Base-by-base conservation (phyloP, 495 filamentous ascomycete species). In the Lasiosphaeris hirsuta region DNA sequence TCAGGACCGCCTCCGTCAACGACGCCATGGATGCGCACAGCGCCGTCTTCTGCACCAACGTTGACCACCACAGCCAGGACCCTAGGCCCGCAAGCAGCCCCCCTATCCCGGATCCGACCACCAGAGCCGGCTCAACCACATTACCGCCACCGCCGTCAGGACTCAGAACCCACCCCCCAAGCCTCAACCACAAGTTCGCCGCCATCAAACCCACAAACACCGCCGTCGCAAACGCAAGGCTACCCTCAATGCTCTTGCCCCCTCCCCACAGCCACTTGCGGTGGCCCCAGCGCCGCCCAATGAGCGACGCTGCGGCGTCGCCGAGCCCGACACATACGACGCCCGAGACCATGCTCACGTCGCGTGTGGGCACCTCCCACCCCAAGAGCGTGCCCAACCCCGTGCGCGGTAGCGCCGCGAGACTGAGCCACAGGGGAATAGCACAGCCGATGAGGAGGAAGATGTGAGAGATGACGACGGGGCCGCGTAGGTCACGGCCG, bases 401-500 rank as follows among this genome's bases (percentile, higher is more conserved):
- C 1, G 59, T 72, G 2, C 86, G 78, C 0, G 81, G 71, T 0
- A 86, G 73, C n/a, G 84, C 77, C 0, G 78, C 84, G 7, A 97
- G 76, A 2, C 89, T 90, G 1, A 97, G 79, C 94, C 94, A 99
- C 44, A 97, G 79, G 0, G 94, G 94, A 2, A 96, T 90, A 0
- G 93, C 91, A 57, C 95, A 96, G n/a, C 94, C 94, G 44, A 97
- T 87, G 17, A 99, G 82, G 18, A 99, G 78, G 64, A 99, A 99
- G 38, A 99, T 94, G 68, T 97, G 94, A 0, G 86, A 90, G 40
- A 99, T 86, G 40, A 99, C 93, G 40, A 97, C 93, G 0, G 94
- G 94, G 0, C 94, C 94, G 7, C 91, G 82, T 53, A 97, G 82
- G 63, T 99, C 94, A 48, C 94, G 77, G 9, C 95, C 95, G 62